Base-by-base conservation (phyloP, 2,329 filamentous ascomycete species). In the Diaporthe amygdali region DNA sequence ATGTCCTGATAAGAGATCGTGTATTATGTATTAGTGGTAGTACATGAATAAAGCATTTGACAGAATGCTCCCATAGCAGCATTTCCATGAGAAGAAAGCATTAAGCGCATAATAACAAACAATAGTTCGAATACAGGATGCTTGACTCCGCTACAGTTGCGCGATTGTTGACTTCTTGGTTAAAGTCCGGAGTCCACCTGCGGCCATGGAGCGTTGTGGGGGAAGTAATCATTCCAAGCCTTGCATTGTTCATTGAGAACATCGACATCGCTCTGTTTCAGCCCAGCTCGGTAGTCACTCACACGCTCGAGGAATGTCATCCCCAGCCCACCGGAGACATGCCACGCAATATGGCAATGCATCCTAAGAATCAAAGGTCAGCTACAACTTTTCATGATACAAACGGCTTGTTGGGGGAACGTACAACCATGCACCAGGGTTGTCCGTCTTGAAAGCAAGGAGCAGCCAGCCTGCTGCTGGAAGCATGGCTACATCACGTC, bases 401-500 rank as follows among this genome's bases (percentile, higher is more conserved):
- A 27, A 51, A 49, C 5, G 20, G 39, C 9, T 12, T 20, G 47
- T 17, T 34, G 37, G 37, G 7, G 34, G 10, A 39, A 68, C 71
- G n/a, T 59, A 72, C 71, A 84, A 71, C 83, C 84, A 85, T 8
- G 80, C 76, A 8, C 86, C 86, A 0, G 86, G 86, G 68, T 88
- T 87, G 74, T 87, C 82, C 0, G 84, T 81, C 66, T 79, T 74
- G 76, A 85, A 88, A 0, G 82, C 85, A 17, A 88, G 77, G 2
- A 84, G 80, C 8, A 88, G 72, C 76, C 84, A 84, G 0, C 85
- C 85, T 34, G 78, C 79, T 5, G 77, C 78, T 0, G 84, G 83
- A 5, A 88, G 76, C 71, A 84, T 82, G 4, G 83, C 81, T 0
- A 83, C 84, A 73, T 88, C 86, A 20, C 86, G 79, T 1, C 85